These are phyloP conservation scores for Cytospora mali DNA, from an alignment of 2,329 filamentous ascomycete species.

Conservation along the genomic window DNA sequence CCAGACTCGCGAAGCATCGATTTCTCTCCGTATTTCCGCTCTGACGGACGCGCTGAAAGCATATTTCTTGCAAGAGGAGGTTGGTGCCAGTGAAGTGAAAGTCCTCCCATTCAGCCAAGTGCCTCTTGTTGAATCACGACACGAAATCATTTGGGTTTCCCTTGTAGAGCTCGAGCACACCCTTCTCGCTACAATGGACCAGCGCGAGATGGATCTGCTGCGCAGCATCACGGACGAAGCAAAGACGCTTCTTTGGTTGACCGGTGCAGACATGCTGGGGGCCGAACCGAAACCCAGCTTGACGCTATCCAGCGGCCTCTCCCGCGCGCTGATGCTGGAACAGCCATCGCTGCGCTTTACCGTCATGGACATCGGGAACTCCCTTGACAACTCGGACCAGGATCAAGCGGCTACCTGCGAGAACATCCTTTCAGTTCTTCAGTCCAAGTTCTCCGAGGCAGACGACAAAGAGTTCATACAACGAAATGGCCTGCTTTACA, in stretches of 20 bases:
- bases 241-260: slow-evolving; percentile 29
- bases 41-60: too few relatives aligned
- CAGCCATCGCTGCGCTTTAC: slow-evolving; percentile 25
- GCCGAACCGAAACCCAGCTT: slow-evolving; percentile 18
- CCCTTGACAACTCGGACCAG: too few relatives aligned
- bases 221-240: slow-evolving; percentile 26
- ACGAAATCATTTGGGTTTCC: background rate
- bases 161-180: background rate
- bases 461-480: slow-evolving; percentile 31
- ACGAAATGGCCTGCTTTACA: slow-evolving; percentile 9
- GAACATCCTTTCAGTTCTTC: background rate
- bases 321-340: slow-evolving; percentile 30
- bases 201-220: slow-evolving; percentile 1
- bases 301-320: slow-evolving; percentile 26
- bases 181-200: background rate
- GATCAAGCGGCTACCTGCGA: background rate
- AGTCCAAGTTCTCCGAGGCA: background rate
- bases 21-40: too few relatives aligned
- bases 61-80: too few relatives aligned
- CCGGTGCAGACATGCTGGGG: slow-evolving; percentile 18
- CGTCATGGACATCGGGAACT: slow-evolving; percentile 27
- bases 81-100: too few relatives aligned
- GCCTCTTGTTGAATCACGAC: too few relatives aligned
- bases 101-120: too few relatives aligned
- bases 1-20: too few relatives aligned